Base-by-base conservation (phyloP, 306 rosid genomes). In the Inga oerstediana region DNA sequence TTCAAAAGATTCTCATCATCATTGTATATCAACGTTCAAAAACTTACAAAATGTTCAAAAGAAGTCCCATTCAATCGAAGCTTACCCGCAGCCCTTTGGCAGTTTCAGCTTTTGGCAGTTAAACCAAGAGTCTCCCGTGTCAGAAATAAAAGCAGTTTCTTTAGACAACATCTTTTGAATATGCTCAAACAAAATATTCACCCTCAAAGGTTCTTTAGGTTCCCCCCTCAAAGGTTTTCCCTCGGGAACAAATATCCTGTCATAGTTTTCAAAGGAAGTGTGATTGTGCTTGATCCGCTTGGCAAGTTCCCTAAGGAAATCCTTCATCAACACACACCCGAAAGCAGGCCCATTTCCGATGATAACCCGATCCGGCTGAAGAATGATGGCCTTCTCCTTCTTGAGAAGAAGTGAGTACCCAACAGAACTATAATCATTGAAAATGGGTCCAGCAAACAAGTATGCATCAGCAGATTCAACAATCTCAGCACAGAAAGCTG, bases 41-140 rank as follows among this genome's bases (percentile, higher is more conserved):
- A 19, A 12, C 4, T 10, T 43, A 43, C 22, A 66, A n/a, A 69
- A 41, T 41, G 11, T 20, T 70, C 34, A 64, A 27, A 54, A 56
- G n/a, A 61, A 16, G 45, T 64, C 73, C 8, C 54, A 22, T 45
- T 70, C 64, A 58, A 20, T 16, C 11, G 6, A 24, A 62, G 37
- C 88, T 91, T 83, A 94, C 98, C 98, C 98, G 80, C 98, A 93
- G 20, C 86, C 98, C 65, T 8, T 41, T 15, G 98, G 99, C 83
- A 95, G 77, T 84, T 91, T 92, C 81, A 95, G 86, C 72, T 95
- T 95, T 90, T 93, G 99, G 82, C 97, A 90, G 78, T 95, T 91
- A 77, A 95, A 95, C 99, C 99, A 95, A 3, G 99, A 95, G 80
- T 92, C 98, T 68, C 99, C 99, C 2, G 96, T 86, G 74, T 95